Base-by-base conservation (phyloP, 805 yeast genomes). In the Monosporozyma aquatica region DNA sequence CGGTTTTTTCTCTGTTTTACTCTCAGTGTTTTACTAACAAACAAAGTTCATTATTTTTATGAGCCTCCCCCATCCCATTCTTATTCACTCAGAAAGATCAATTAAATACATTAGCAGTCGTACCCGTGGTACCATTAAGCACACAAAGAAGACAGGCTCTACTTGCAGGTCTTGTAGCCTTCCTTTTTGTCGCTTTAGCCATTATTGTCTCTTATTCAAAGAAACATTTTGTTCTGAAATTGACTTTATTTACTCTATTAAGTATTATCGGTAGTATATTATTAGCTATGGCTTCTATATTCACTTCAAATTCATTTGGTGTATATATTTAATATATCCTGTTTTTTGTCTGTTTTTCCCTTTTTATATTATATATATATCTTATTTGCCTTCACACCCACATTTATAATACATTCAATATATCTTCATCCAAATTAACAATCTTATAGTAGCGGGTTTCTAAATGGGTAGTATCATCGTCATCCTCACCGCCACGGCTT, bases 351-450 rank as follows among this genome's bases (percentile, higher is more conserved):
- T n/a, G n/a, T n/a, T n/a, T n/a, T n/a, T n/a, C n/a, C n/a, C n/a
- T n/a, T n/a, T n/a, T n/a, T 37, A 25, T 27, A 24, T 9, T 18
- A 17, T 13, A 35, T 9, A 4, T n/a, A 24, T 14, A 21, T 20
- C 30, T 29, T 15, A 2, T 37, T 21, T 26, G 13, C n/a, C n/a
- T 18, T 17, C 21, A 37, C 9, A 4, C 7, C 35, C n/a, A 8
- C n/a, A 24, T 36, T 11, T 32, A 32, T 11, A 14, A 32, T 32
- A 32, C 47, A 37, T 62, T 63, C 43, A 70, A 58, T 44, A 69
- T 66, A 54, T 76, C 80, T 41, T 68, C 65, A 36, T 71, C 64
- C 8, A 73, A 52, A 49, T 73, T 72, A 30, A 75, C 49, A 18
- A 74, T 48, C 43, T 57, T 58, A 43, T 55, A 57, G 35, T 57